Evolutionary conservation across 257 asterid genomes (phyloP).

Genomic region (Solanum ossicruentum): DNA sequence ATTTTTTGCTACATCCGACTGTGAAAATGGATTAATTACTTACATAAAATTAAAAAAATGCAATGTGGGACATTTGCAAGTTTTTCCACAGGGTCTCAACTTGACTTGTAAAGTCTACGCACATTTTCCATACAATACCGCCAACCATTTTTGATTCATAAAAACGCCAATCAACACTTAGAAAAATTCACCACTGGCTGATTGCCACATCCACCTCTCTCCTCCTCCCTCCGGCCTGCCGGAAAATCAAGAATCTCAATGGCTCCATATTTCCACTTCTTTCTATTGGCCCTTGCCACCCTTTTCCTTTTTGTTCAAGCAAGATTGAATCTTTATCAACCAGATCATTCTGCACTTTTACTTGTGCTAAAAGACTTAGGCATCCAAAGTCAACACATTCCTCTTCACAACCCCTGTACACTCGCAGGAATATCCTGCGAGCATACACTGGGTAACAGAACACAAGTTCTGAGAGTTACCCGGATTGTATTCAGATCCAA

Average conservation of each 20-base stretch:
- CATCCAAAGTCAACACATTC: conserved; percentile 6
- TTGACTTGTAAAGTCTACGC: not conserved
- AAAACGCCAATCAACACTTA: not conserved
- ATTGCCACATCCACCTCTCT: not conserved
- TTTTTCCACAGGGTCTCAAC: not conserved
- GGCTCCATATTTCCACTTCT: conserved; percentile 16
- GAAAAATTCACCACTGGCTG: not conserved
- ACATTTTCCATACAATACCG: not conserved
- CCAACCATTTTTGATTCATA: not conserved
- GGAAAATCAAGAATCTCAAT: conserved; percentile 1
- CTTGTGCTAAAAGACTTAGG: conserved; percentile 23
- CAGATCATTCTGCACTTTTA: conserved; percentile 26
- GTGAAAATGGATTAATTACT: no score
- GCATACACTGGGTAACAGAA: conserved; percentile 11
- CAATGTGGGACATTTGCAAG: not conserved
- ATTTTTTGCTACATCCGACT: no score
- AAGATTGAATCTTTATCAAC: conserved; percentile 21
- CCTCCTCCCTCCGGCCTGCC: not conserved
- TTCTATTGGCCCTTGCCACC: conserved; percentile 14
- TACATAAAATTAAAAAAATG: not conserved
- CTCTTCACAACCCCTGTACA: conserved; percentile 24
- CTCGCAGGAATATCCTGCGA: conserved; percentile 58
- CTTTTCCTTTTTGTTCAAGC: conserved; percentile 19
- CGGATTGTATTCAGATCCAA: conserved; percentile 41
- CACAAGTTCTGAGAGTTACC: conserved; percentile 40